A percentile compares a stretch with the other conserved stretches of the same genome.
phyloP scores from a whole-genome alignment of 1,284 basidiomycete species.

The Meira nashicola region DNA sequence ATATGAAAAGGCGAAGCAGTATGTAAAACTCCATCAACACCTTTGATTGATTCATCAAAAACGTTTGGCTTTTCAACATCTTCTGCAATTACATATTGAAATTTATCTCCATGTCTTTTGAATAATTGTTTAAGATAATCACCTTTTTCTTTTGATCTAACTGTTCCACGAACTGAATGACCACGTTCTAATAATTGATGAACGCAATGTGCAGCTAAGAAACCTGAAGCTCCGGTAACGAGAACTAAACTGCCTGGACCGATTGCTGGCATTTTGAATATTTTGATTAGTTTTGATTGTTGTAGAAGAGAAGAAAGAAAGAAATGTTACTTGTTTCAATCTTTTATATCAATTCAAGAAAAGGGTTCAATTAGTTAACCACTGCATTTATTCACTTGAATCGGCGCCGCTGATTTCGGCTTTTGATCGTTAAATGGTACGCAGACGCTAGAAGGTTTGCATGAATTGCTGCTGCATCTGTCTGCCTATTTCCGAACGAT shows the following conservation, averaged over 20 bases:
- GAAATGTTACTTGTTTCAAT: too few relatives aligned
- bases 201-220: slow-evolving; percentile 52
- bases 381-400: too few relatives aligned
- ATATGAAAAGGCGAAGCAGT: slow-evolving; percentile 60
- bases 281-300: too few relatives aligned
- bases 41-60: slow-evolving; percentile 68
- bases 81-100: slow-evolving; percentile 60
- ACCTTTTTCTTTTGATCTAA: slow-evolving; percentile 60
- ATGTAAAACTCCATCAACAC: slow-evolving; percentile 63
- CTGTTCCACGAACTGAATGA: slow-evolving; percentile 60
- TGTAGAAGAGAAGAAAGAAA: too few relatives aligned
- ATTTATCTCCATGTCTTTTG: slow-evolving; percentile 56
- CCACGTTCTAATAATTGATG: slow-evolving; percentile 56
- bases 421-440: too few relatives aligned
- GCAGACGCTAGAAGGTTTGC: too few relatives aligned
- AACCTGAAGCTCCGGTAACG: slow-evolving; percentile 56
- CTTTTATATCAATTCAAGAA: too few relatives aligned
- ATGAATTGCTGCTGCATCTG: too few relatives aligned
- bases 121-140: slow-evolving; percentile 58
- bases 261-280: slow-evolving; percentile 4
- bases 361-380: too few relatives aligned
- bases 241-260: slow-evolving; percentile 50
- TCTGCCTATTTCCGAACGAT: too few relatives aligned
- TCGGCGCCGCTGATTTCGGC: too few relatives aligned
- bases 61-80: slow-evolving; percentile 64